Evolutionary conservation across 306 rosid species (phyloP).

Genomic region (Boehmeria nivea): DNA sequence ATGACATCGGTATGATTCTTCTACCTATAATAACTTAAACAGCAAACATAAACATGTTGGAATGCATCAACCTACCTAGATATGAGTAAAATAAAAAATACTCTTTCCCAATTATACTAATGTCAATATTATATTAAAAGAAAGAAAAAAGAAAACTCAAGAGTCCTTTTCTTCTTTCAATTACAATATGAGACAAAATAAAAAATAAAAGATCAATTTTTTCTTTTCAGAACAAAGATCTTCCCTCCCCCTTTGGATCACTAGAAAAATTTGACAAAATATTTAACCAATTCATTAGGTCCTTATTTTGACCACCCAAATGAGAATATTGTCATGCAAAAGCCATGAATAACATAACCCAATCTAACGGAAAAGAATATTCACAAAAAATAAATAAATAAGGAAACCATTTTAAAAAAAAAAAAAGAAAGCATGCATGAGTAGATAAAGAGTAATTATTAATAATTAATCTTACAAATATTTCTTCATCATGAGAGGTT

Average conservation of each 20-base stretch:
- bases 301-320: too few relatives aligned
- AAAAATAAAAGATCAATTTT: too few relatives aligned
- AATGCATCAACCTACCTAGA: slow-evolving; percentile 5
- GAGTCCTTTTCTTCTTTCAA: too few relatives aligned
- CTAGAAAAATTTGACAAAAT: not conserved
- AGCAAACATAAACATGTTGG: not conserved
- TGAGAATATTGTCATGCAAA: too few relatives aligned
- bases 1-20: too few relatives aligned
- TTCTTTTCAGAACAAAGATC: too few relatives aligned
- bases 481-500: slow-evolving; percentile 21
- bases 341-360: not conserved
- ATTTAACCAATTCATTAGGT: not conserved
- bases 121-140: too few relatives aligned
- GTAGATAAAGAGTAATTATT: not conserved
- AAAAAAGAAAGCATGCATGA: not conserved
- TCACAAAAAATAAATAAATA: not conserved
- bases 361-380: not conserved
- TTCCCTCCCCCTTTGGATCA: not conserved
- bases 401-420: not conserved
- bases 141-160: not conserved
- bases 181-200: not conserved
- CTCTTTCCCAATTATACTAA: too few relatives aligned
- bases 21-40: too few relatives aligned
- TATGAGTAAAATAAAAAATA: not conserved
- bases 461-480: slow-evolving; percentile 29